Evolutionary conservation across 805 yeast species (phyloP).

Genomic region (Candida xiaguanensis): DNA sequence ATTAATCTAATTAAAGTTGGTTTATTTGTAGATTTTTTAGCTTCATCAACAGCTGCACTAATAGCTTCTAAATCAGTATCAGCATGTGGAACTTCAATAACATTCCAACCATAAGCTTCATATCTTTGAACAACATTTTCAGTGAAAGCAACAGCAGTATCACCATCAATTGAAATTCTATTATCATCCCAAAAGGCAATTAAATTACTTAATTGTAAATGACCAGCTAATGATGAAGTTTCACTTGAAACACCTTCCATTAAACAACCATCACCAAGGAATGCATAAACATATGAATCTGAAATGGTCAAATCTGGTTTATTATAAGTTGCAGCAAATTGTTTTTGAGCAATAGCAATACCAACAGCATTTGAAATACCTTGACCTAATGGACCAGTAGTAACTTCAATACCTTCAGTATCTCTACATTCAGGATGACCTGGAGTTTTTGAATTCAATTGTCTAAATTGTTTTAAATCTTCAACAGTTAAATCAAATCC

Average conservation of each 20-base stretch:
- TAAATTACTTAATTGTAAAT: slow-evolving; percentile 86
- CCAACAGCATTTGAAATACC: slow-evolving; percentile 97
- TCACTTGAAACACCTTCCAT: slow-evolving; percentile 97
- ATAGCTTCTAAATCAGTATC: slow-evolving; percentile 73
- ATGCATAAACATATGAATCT: slow-evolving; percentile 70
- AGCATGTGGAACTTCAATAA: slow-evolving; percentile 72
- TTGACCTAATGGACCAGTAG: slow-evolving; percentile 99
- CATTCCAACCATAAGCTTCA: slow-evolving; percentile 94
- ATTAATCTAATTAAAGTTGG: slow-evolving; percentile 87
- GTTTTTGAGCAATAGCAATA: slow-evolving; percentile 90
- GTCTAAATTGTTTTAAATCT: slow-evolving; percentile 88
- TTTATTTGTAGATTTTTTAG: slow-evolving; percentile 72
- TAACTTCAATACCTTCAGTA: slow-evolving; percentile 90
- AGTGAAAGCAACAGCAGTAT: slow-evolving; percentile 83
- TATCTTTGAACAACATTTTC: slow-evolving; percentile 85
- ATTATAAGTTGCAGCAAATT: slow-evolving; percentile 89
- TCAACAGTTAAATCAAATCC: slow-evolving; percentile 81
- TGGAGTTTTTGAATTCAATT: slow-evolving; percentile 85
- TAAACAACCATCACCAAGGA: slow-evolving; percentile 97
- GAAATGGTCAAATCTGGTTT: slow-evolving; percentile 74
- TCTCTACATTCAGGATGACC: slow-evolving; percentile 93
- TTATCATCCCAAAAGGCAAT: slow-evolving; percentile 96
- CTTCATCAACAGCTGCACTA: slow-evolving; percentile 70
- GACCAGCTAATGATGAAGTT: slow-evolving; percentile 95
- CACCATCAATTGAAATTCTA: slow-evolving; percentile 95